These are phyloP conservation scores for Saccharomyces hybrid DNA, from an alignment of 1,139 yeast genomes.

Conservation along the genomic window DNA sequence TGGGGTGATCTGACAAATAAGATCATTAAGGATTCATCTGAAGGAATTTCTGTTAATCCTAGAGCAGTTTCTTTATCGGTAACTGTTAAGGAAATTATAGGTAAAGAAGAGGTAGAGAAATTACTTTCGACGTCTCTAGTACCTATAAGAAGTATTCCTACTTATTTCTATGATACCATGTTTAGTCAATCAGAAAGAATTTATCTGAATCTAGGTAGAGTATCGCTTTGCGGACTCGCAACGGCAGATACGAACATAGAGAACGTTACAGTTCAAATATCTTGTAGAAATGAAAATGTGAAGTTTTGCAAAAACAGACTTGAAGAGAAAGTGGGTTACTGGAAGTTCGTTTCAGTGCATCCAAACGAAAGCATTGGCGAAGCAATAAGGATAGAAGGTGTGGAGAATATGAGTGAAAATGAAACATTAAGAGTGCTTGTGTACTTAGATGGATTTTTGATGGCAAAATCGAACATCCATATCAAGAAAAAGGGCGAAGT, in stretches of 20 bases:
- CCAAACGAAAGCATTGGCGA: conserved; percentile 73
- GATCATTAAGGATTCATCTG: conserved; percentile 66
- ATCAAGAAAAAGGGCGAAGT: conserved; percentile 33
- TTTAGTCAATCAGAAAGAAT: conserved; percentile 55
- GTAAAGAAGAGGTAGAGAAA: conserved; percentile 35
- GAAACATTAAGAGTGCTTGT: conserved; percentile 55
- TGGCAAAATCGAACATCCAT: conserved; percentile 45
- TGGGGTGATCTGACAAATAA: conserved; percentile 87
- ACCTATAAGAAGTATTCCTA: conserved; percentile 45
- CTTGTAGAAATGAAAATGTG: conserved; percentile 38
- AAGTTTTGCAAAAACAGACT: conserved; percentile 63
- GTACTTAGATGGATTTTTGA: conserved; percentile 53
- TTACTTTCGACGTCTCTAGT: conserved; percentile 38
- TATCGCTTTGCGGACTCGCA: conserved; percentile 29
- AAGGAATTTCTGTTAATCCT: conserved; percentile 77
- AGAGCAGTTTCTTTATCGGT: conserved; percentile 68
- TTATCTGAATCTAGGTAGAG: conserved; percentile 50
- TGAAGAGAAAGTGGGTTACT: conserved; percentile 44
- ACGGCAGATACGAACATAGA: conserved; percentile 22
- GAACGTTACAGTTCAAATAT: conserved; percentile 43
- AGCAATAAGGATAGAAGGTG: conserved; percentile 51
- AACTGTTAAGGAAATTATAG: conserved; percentile 66
- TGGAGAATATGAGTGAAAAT: conserved; percentile 38
- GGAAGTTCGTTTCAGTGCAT: conserved; percentile 75
- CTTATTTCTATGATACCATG: conserved; percentile 56